Base-by-base conservation (phyloP, 2,329 filamentous ascomycete genomes). In the Ceratocystis papillata region DNA sequence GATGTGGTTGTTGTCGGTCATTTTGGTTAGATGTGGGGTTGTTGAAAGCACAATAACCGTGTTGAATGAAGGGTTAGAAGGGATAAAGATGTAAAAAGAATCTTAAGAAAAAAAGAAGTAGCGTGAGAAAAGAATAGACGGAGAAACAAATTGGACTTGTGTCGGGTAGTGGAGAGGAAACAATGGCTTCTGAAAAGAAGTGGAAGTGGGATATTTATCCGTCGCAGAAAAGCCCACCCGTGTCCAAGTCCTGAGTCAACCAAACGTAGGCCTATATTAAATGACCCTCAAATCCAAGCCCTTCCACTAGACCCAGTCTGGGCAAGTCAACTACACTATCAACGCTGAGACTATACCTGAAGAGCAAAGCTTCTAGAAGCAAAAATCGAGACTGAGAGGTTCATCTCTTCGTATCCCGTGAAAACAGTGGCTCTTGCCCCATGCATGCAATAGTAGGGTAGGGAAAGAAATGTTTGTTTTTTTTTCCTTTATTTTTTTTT, bases 1-100 rank as follows among this genome's bases (percentile, higher is more conserved):
- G 74, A 89, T 87, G 76, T 88, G 83, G 41, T 64, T 63, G 62
- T 41, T 53, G 41, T 67, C 64, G 45, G 66, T 28, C 66, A 67
- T 67, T 41, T 50, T 67, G 63, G 45, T 59, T 59, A n/a, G 55
- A 15, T 59, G 55, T 59, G 55, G 55, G 55, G 55, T 59, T 59
- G 55, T 59, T 59, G 55, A 59, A 59, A 59, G 55, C 55, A 59
- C 55, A 44, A 65, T 20, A 46, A 44, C 17, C 41, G 45, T 55
- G 22, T 41, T 30, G 63, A 61, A 60, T 41, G 10, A 53, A 53
- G 25, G 25, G 48, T 8, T 22, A 50, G 25, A 61, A 12, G 41
- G 22, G 33, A 20, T 62, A 20, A 50, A 33, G 62, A 25, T 22
- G 25, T 17, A 20, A 22, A 48, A 48, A 57, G 22, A 48, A 55